These are phyloP conservation scores for Pisolithus marmoratus DNA, from an alignment of 768 basidiomycete genomes.

Conservation along the genomic window DNA sequence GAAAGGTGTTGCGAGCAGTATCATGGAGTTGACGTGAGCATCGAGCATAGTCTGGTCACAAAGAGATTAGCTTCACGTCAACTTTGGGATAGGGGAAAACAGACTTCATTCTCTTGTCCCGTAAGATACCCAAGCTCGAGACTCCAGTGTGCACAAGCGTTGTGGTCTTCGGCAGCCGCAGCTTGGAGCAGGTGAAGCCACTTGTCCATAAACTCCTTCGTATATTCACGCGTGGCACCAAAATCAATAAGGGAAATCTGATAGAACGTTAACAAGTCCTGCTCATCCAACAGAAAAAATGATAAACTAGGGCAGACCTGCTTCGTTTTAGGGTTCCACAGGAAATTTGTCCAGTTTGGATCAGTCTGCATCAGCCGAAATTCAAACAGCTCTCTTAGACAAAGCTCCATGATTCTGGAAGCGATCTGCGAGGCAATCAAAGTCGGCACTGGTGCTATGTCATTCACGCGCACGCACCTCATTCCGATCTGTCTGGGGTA, in stretches of 20 bases:
- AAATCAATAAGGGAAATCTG: constrained; percentile 91
- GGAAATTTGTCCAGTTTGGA: constrained; percentile 97
- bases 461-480: constrained; percentile 45
- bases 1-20: constrained; percentile 85
- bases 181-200: constrained; percentile 85
- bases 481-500: constrained; percentile 63
- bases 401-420: constrained; percentile 72
- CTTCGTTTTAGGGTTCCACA: constrained; percentile 68
- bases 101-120: constrained; percentile 77
- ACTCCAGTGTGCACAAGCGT: constrained; percentile 67
- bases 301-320: constrained; percentile 38
- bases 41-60: constrained; percentile 62
- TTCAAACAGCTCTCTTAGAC: constrained; percentile 83
- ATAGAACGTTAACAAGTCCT: background rate
- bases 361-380: constrained; percentile 97
- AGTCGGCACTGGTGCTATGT: background rate
- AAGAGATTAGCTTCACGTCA: background rate
- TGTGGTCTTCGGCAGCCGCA: constrained; percentile 63
- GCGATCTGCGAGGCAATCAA: constrained; percentile 59
- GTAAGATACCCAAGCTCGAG: constrained; percentile 85
- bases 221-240: constrained; percentile 88
- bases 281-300: background rate
- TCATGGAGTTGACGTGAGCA: constrained; percentile 81
- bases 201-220: constrained; percentile 77
- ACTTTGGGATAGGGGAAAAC: background rate